Percentiles rank a stretch among this genome's conserved stretches.
These are phyloP conservation scores for Psilocybe sp. DNA, from an alignment of 768 basidiomycete genomes.

Conservation along the genomic window DNA sequence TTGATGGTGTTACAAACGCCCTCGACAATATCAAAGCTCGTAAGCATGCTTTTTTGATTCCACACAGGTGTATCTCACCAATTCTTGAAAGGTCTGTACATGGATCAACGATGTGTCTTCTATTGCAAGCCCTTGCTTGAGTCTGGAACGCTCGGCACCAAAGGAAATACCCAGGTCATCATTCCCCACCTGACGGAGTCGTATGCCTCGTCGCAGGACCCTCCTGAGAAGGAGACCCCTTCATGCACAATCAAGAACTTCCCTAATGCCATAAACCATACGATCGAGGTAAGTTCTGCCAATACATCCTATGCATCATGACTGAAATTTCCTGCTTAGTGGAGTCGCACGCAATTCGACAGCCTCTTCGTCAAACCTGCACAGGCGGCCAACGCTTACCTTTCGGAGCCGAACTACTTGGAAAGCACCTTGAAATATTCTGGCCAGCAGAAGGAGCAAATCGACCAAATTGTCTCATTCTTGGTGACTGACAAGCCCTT, in stretches of 20 bases:
- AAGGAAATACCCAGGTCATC: slow-evolving; percentile 95
- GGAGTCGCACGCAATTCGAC: slow-evolving; percentile 93
- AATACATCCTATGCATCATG: neutral
- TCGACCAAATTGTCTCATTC: slow-evolving; percentile 84
- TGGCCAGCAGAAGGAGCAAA: slow-evolving; percentile 87
- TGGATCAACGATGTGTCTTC: slow-evolving; percentile 98
- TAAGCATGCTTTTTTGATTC: slow-evolving; percentile 34
- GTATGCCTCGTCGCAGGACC: slow-evolving; percentile 97
- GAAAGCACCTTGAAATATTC: slow-evolving; percentile 89
- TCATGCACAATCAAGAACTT: slow-evolving; percentile 99
- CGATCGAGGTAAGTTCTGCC: slow-evolving; percentile 71
- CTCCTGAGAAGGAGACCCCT: slow-evolving; percentile 95
- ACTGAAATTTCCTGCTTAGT: slow-evolving; percentile 42
- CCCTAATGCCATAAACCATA: slow-evolving; percentile 96
- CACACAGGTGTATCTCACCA: neutral
- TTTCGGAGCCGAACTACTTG: slow-evolving; percentile 94
- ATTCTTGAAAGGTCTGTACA: slow-evolving; percentile 76
- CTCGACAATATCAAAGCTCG: slow-evolving; percentile 96
- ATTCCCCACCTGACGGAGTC: slow-evolving; percentile 94
- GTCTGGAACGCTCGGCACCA: slow-evolving; percentile 96
- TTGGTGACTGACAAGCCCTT: slow-evolving; percentile 91
- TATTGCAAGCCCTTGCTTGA: slow-evolving; percentile 95
- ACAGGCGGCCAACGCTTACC: slow-evolving; percentile 92
- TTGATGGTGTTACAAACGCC: slow-evolving; percentile 97
- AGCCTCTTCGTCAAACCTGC: slow-evolving; percentile 91